phyloP scores from a whole-genome alignment of 768 basidiomycete species.

The Kwoniella pini region DNA sequence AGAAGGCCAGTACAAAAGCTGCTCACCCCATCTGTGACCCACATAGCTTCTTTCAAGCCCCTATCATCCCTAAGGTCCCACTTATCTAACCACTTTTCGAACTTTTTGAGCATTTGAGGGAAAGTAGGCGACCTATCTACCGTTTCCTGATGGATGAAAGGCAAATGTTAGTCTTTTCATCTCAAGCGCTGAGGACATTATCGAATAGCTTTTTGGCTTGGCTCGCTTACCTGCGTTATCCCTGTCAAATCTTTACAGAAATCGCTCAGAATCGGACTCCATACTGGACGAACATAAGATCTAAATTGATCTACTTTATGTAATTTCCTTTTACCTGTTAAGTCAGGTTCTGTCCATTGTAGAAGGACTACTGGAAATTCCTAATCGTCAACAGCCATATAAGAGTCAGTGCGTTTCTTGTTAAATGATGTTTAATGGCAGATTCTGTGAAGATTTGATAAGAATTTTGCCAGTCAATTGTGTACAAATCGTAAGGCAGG shows the following conservation, averaged over 20 bases:
- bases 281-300: slow-evolving; percentile 82
- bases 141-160: too few species aligned
- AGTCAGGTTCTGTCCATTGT: slow-evolving; percentile 61
- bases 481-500: too few species aligned
- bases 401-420: neutral
- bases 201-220: too few species aligned
- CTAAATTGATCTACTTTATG: slow-evolving; percentile 79
- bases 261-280: slow-evolving; percentile 73
- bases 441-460: too few species aligned
- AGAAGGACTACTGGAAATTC: slow-evolving; percentile 92
- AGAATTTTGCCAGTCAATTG: too few species aligned
- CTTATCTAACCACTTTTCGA: slow-evolving; percentile 68
- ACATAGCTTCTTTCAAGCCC: slow-evolving; percentile 41
- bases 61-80: slow-evolving; percentile 64
- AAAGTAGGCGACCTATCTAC: slow-evolving; percentile 79
- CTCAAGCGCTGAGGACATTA: too few species aligned
- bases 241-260: slow-evolving; percentile 90
- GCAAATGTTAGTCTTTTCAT: too few species aligned
- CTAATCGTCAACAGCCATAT: slow-evolving; percentile 56
- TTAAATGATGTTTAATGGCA: too few species aligned
- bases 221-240: slow-evolving; percentile 85
- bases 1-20: neutral
- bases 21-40: slow-evolving; percentile 54
- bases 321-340: slow-evolving; percentile 57
- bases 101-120: slow-evolving; percentile 64